These are phyloP conservation scores for Coriaria nepalensis DNA, from an alignment of 306 rosid species.

Conservation along the genomic window DNA sequence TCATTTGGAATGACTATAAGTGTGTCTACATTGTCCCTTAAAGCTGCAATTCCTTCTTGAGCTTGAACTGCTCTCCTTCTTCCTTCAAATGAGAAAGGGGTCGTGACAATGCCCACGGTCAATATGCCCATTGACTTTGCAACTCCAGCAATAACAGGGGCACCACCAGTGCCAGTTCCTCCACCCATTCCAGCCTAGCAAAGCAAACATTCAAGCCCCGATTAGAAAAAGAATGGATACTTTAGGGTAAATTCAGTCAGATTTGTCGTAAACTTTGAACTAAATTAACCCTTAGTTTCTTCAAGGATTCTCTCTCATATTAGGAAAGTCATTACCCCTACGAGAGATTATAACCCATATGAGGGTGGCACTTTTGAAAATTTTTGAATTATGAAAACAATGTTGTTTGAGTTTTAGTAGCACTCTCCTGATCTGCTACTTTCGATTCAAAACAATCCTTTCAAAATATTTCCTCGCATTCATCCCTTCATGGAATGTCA, in stretches of 20 bases:
- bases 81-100: slow-evolving; percentile 97
- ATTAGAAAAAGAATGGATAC: slow-evolving; percentile 10
- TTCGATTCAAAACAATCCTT: too few species aligned
- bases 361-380: too few species aligned
- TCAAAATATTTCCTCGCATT: too few species aligned
- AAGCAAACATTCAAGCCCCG: slow-evolving; percentile 14
- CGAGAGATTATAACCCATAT: too few species aligned
- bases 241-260: slow-evolving; percentile 1
- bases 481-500: too few species aligned
- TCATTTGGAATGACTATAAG: slow-evolving; percentile 97
- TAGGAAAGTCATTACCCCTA: too few species aligned
- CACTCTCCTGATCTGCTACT: too few species aligned
- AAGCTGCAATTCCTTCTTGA: slow-evolving; percentile 98
- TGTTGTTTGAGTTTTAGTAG: too few species aligned
- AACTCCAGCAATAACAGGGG: slow-evolving; percentile 87
- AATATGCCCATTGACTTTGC: slow-evolving; percentile 96
- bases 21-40: slow-evolving; percentile 91
- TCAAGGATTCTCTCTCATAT: too few species aligned
- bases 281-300: too few species aligned
- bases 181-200: slow-evolving; percentile 99
- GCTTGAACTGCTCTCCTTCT: slow-evolving; percentile 98
- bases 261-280: too few species aligned
- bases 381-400: too few species aligned
- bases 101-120: slow-evolving; percentile 96
- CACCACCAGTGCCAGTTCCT: slow-evolving; percentile 99